These are phyloP conservation scores for Globisporangium perplexum DNA, from an alignment of 352 stramenopile species.

Conservation along the genomic window DNA sequence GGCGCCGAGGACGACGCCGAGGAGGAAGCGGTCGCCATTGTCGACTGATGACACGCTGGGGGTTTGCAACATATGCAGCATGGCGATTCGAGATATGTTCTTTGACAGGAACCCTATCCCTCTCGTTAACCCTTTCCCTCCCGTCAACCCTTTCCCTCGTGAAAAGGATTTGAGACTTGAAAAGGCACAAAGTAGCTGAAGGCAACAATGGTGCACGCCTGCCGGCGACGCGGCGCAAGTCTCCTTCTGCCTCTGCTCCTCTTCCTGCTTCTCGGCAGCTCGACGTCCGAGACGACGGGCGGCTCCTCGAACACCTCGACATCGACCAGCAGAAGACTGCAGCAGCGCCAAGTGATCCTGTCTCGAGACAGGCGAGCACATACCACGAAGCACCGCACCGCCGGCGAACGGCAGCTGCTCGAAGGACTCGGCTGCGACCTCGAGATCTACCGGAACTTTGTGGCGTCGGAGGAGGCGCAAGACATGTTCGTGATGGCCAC, in stretches of 20 bases:
- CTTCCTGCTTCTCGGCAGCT: background rate
- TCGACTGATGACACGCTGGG: background rate
- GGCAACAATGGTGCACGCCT: no score
- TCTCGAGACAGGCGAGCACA: background rate
- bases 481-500: conserved; percentile 71
- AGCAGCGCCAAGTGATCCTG: background rate
- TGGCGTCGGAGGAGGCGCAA: conserved; percentile 48
- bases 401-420: conserved; percentile 11
- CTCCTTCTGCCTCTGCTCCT: background rate
- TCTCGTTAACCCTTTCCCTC: no score
- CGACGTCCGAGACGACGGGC: no score
- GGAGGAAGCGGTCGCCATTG: background rate
- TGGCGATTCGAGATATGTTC: no score
- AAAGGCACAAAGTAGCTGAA: no score
- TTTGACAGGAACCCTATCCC: no score
- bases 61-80: no score
- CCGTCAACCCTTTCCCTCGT: no score
- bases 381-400: background rate
- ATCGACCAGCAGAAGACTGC: background rate
- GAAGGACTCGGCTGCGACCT: conserved; percentile 40
- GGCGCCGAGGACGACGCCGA: no score
- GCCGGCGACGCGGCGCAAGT: no score
- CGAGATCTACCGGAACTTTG: conserved; percentile 42
- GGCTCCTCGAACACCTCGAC: background rate
- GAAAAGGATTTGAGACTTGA: no score